Base-by-base conservation (phyloP, 441 rosid genomes). In the Populus hybrid region DNA sequence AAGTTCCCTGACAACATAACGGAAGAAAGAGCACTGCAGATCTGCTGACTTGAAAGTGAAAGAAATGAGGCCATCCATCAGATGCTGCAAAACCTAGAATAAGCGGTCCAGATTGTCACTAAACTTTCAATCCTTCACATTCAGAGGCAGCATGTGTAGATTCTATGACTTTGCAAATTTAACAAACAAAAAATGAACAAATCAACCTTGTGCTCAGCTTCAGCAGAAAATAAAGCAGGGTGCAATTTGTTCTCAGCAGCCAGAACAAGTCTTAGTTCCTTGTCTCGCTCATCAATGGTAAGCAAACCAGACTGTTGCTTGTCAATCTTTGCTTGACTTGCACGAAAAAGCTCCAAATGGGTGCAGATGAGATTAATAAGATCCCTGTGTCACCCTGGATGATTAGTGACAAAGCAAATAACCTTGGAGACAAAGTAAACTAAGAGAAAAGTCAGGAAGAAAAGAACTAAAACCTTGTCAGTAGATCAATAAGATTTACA, bases 131-230 rank as follows among this genome's bases (percentile, higher is more conserved):
- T 50, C 2, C 24, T 73, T 67, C 70, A 36, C 54, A 26, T 18
- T 73, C 75, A 28, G 7, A 57, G 69, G 10, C 23, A 18, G 38
- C 28, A 78, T 30, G 8, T 34, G 67, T 42, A 76, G 16, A 42
- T 77, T 63, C 38, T 21, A 14, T 32, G 21, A 69, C 23, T 69
- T 72, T 10, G 71, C 10, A 73, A 36, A 65, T 42, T n/a, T 74
- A n/a, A 46, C 40, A 42, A 67, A 79, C 21, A 23, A 70, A 66
- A 75, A 54, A 78, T 38, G 68, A 70, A 66, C 24, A 50, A 70
- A 67, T 76, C 34, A 79, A 97, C 99, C 99, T 92, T 95, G 83
- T 97, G 99, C 89, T 95, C 98, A 30, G 99, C 94, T 81, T 90
- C 97, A 77, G 89, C 81, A 79, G 97, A 97, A 87, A 92, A 97